Percentiles rank a stretch among this genome's conserved stretches.
These are phyloP conservation scores for Capsicum chinense DNA, from an alignment of 257 asterid genomes.

Conservation along the genomic window DNA sequence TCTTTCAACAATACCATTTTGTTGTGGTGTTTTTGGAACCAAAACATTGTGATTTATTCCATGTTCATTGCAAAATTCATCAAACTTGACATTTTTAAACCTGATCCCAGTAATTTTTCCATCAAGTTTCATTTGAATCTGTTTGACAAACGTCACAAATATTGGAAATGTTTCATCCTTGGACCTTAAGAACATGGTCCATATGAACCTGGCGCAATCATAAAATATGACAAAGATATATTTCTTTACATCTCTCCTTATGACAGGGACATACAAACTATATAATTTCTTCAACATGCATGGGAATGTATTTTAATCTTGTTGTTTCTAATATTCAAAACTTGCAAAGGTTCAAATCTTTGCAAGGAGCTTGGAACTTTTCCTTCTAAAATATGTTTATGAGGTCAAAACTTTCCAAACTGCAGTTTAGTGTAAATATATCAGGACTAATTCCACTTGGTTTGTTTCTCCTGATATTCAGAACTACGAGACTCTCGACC, in stretches of 20 bases:
- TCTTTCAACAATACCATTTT: too few species aligned
- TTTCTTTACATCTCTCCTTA: not conserved
- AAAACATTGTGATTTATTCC: too few species aligned
- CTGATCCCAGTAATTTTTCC: too few species aligned
- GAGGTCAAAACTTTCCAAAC: not conserved
- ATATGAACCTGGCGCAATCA: too few species aligned
- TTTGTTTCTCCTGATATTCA: slow-evolving; percentile 22
- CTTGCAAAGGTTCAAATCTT: slow-evolving; percentile 15
- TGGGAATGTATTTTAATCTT: slow-evolving; percentile 15
- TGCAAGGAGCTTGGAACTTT: slow-evolving; percentile 1
- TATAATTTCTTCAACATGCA: not conserved
- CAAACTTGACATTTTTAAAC: too few species aligned
- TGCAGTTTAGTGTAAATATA: not conserved
- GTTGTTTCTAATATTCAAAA: slow-evolving; percentile 7
- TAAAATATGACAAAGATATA: too few species aligned
- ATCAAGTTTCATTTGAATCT: too few species aligned
- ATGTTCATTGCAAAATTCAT: too few species aligned
- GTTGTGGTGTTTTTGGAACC: too few species aligned
- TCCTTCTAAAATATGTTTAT: not conserved
- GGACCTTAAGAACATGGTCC: too few species aligned
- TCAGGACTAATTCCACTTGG: not conserved
- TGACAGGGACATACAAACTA: not conserved
- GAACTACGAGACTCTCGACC: not conserved
- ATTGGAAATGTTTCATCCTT: too few species aligned
- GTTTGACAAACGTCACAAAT: too few species aligned